Evolutionary conservation across 768 basidiomycete genomes (phyloP).

Genomic region (Crassisporium funariophilum): DNA sequence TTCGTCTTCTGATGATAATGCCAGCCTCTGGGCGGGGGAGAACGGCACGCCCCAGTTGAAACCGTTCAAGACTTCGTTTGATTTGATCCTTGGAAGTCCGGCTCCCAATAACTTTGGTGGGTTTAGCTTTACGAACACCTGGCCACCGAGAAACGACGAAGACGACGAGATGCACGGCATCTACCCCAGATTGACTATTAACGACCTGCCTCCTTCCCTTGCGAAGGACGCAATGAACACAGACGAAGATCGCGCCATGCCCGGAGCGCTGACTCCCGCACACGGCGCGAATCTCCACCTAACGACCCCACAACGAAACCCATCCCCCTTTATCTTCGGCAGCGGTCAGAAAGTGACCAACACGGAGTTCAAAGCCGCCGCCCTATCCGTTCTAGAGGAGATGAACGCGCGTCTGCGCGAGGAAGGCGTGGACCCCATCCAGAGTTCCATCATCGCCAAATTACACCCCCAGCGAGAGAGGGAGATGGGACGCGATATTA

Average conservation of each 20-base stretch:
- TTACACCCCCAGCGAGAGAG: slow-evolving; percentile 33
- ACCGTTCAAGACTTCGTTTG: slow-evolving; percentile 68
- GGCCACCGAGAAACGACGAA: slow-evolving; percentile 32
- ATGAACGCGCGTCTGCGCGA: slow-evolving; percentile 74
- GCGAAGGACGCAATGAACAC: slow-evolving; percentile 10
- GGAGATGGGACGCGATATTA: slow-evolving; percentile 27
- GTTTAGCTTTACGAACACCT: slow-evolving; percentile 28
- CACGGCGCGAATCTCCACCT: slow-evolving; percentile 8
- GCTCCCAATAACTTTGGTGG: slow-evolving; percentile 19
- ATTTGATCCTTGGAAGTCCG: slow-evolving; percentile 65
- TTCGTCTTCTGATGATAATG: slow-evolving; percentile 16
- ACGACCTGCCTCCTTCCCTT: slow-evolving; percentile 27
- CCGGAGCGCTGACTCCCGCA: slow-evolving; percentile 23
- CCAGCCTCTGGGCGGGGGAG: slow-evolving; percentile 22
- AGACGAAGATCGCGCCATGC: slow-evolving; percentile 27
- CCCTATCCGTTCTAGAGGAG: slow-evolving; percentile 75
- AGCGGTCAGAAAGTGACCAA: slow-evolving; percentile 71
- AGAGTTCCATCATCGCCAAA: slow-evolving; percentile 45
- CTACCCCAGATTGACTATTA: slow-evolving; percentile 42
- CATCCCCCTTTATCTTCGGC: slow-evolving; percentile 79
- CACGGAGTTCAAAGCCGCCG: slow-evolving; percentile 64
- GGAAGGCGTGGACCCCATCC: slow-evolving; percentile 55
- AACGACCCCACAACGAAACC: slow-evolving; percentile 31
- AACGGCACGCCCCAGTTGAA: slow-evolving; percentile 61
- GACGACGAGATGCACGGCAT: slow-evolving; percentile 29